Evolutionary conservation across 2,329 filamentous ascomycete genomes (phyloP), one percentile per base, ranked within the genome.

Genomic region (Monilinia fructicola): DNA sequence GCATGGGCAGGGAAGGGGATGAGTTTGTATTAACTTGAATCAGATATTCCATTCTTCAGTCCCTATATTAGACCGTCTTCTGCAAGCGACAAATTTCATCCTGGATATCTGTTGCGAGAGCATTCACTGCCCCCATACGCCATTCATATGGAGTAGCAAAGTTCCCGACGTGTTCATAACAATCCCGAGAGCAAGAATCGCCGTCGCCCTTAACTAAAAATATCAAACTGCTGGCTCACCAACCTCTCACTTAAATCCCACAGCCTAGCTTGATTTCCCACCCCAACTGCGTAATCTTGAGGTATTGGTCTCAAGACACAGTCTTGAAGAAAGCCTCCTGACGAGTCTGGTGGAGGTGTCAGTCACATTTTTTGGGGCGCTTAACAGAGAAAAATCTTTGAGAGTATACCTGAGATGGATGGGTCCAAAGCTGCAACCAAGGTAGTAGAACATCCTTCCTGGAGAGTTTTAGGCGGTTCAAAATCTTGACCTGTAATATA

Each of bases 351-450:
- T 16, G 38, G 10, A 40, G 5, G n/a, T 18, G 12, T 52, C 23
- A 26, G 14, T 12, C 4, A 5, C n/a, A 7, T 12, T 11, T 28
- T 26, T n/a, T n/a, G n/a, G 10, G 31, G 11, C 18, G 21, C 2
- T 21, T 1, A 28, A 9, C 14, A 5, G 12, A 35, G 58, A 46
- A 9, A 9, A n/a, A 35, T 11, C 11, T 28, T 4, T 11, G 18
- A 23, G 21, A 14, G n/a, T 11, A 23, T 61, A 61, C 58, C 44
- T 12, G 14, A 48, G 14, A 42, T 58, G 9, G 9, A 48, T 40
- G 78, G 78, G 53, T 79, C 78, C 48, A 79, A 77, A 4, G 79
- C 77, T 2, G 78, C 79, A 58, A 71, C 76, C 3, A 77, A 72
- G 52, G 77, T 76, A 11, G 76, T 79, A 16, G 77, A 67, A 5